A percentile compares a stretch with the other conserved stretches of the same genome.
Evolutionary conservation across 208 protist species (phyloP).

Genomic region (Strigomonas culicis): DNA sequence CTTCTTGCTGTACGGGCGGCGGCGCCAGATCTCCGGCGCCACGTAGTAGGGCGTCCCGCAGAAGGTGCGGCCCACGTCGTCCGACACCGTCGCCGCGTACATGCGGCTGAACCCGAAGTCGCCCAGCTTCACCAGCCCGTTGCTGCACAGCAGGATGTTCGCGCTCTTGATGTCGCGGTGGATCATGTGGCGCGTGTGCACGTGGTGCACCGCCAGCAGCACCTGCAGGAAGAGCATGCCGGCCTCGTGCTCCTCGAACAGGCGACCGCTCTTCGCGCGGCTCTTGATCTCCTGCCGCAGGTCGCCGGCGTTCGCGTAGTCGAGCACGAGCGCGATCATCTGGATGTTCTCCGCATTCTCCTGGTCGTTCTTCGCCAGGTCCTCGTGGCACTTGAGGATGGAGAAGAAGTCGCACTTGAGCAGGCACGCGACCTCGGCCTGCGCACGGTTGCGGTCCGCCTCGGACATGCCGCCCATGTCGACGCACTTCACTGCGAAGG

Average conservation of each 20-base stretch:
- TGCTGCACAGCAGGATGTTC: constrained; percentile 85
- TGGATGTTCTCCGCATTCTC: constrained; percentile 42
- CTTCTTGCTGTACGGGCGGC: constrained; percentile 85
- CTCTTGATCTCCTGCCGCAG: constrained; percentile 78
- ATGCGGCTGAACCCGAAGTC: constrained; percentile 91
- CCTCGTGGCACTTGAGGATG: constrained; percentile 80
- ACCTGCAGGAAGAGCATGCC: constrained; percentile 87
- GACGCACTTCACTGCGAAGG: constrained; percentile 67
- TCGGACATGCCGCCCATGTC: constrained; percentile 77
- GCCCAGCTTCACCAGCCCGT: constrained; percentile 85
- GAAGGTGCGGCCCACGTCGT: constrained; percentile 84
- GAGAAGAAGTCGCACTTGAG: constrained; percentile 75
- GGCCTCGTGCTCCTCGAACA: constrained; percentile 85
- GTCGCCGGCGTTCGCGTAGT: constrained; percentile 84
- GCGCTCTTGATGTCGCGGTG: constrained; percentile 91
- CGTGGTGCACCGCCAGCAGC: constrained; percentile 75
- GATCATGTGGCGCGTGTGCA: constrained; percentile 88
- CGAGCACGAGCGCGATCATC: constrained; percentile 80
- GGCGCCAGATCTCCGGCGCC: constrained; percentile 88
- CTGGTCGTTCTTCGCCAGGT: constrained; percentile 49
- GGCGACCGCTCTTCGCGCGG: constrained; percentile 36
- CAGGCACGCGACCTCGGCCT: constrained; percentile 68
- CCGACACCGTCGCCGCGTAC: constrained; percentile 86
- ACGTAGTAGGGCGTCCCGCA: constrained; percentile 75
- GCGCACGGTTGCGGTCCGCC: constrained; percentile 59